Conservation (phyloP, 2,329 filamentous ascomycete genomes). For the Diaporthe batatas region DNA sequence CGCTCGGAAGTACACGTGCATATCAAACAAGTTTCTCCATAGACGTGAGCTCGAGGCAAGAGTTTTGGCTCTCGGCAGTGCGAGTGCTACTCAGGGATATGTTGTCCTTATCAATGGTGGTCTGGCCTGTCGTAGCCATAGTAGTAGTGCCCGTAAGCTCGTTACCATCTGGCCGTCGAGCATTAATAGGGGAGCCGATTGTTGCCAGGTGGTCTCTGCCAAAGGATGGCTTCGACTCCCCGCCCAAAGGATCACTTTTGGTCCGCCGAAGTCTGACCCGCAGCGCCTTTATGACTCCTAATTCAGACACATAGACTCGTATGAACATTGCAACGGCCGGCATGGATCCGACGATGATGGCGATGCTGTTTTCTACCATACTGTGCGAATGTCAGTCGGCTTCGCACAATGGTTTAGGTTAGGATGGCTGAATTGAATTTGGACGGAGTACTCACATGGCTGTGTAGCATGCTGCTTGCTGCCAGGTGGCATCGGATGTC, state of each 20-base stretch:
- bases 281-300: background rate
- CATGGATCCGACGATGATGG: conserved; percentile 30
- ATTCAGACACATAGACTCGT: background rate
- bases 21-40: background rate
- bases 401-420: background rate
- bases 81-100: background rate
- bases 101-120: background rate
- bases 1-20: background rate
- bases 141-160: background rate
- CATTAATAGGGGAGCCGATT: background rate
- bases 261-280: background rate
- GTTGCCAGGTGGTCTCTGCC: background rate
- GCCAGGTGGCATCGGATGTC: background rate
- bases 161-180: background rate
- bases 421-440: too few species aligned
- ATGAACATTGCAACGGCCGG: conserved; percentile 6
- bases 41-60: background rate
- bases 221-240: background rate
- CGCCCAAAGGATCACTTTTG: too few species aligned
- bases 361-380: conserved; percentile 14
- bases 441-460: background rate
- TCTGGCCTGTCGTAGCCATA: background rate
- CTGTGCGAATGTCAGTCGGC: background rate
- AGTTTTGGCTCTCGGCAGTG: background rate
- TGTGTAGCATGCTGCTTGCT: background rate